Percentiles rank a stretch among this genome's conserved stretches.
Evolutionary conservation across 495 filamentous ascomycete species (phyloP).

Genomic region (Cladorrhinum samala): DNA sequence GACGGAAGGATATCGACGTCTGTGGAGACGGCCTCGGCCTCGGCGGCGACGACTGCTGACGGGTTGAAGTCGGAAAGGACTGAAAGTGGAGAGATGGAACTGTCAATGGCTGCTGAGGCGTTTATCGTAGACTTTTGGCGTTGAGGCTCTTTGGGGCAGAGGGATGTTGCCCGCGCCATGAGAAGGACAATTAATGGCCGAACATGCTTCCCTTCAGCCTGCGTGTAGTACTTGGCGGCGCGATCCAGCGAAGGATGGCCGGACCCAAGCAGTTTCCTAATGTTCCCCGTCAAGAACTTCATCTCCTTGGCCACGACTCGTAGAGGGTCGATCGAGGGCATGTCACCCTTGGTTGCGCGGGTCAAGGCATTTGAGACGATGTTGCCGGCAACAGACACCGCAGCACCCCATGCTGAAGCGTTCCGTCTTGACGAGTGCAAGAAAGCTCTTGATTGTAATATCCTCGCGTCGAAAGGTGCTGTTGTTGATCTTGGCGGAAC

Average conservation of each 20-base stretch:
- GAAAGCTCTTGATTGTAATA: conserved; percentile 27
- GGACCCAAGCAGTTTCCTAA: conserved; percentile 78
- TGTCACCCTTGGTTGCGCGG: conserved; percentile 47
- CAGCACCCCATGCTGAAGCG: conserved; percentile 46
- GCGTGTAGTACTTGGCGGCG: conserved; percentile 97
- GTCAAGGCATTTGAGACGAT: conserved; percentile 65
- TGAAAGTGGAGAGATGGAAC: conserved; percentile 64
- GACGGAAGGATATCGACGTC: conserved; percentile 80
- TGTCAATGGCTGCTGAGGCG: conserved; percentile 54
- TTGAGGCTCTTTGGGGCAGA: conserved; percentile 59
- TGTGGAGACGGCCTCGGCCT: conserved; percentile 42
- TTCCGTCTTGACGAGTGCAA: conserved; percentile 34
- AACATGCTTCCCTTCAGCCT: conserved; percentile 92
- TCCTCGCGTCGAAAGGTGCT: conserved; percentile 26
- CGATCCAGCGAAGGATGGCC: conserved; percentile 91
- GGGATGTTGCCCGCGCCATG: conserved; percentile 86
- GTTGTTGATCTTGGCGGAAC: conserved; percentile 2
- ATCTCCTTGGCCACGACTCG: conserved; percentile 88
- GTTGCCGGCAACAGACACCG: conserved; percentile 71
- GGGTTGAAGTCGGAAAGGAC: conserved; percentile 84
- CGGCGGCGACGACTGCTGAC: conserved; percentile 43
- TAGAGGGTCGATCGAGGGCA: conserved; percentile 63
- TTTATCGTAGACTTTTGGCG: conserved; percentile 30
- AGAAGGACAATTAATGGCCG: conserved; percentile 89
- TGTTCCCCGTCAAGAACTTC: conserved; percentile 87